Conservation (phyloP, 495 filamentous ascomycete species). For the Recurvomyces mirabilis region DNA sequence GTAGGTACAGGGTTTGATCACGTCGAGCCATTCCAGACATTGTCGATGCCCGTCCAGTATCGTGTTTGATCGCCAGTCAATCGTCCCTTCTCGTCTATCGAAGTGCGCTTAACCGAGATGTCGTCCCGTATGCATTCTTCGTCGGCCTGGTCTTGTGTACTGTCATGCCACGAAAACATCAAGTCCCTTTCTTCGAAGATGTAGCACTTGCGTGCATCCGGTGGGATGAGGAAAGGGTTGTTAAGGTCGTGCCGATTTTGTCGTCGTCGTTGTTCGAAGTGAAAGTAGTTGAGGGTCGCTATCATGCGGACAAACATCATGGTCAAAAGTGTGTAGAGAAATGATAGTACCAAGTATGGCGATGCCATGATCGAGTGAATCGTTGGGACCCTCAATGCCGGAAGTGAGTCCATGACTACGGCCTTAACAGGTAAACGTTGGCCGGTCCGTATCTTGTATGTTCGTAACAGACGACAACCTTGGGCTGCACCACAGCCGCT, state of each 20-base stretch:
- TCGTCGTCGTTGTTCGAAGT: slow-evolving; percentile 1
- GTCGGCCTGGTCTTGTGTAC: neutral
- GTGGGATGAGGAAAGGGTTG: slow-evolving; percentile 5
- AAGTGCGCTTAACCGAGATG: slow-evolving; percentile 4
- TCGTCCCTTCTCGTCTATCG: slow-evolving; percentile 10
- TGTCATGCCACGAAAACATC: slow-evolving; percentile 18
- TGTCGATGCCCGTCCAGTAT: slow-evolving; percentile 17
- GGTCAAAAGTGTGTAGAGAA: slow-evolving; percentile 4
- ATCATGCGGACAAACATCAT: slow-evolving; percentile 5
- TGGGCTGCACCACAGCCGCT: slow-evolving; percentile 8
- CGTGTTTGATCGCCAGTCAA: slow-evolving; percentile 17
- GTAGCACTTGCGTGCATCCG: slow-evolving; percentile 10
- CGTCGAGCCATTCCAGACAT: slow-evolving; percentile 17
- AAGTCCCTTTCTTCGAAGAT: slow-evolving; percentile 13
- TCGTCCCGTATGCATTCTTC: slow-evolving; percentile 5
- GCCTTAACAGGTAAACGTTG: slow-evolving; percentile 3
- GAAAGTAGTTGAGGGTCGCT: slow-evolving; percentile 6
- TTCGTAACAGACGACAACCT: slow-evolving; percentile 8
- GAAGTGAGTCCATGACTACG: slow-evolving; percentile 11
- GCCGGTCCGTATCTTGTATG: slow-evolving; percentile 5
- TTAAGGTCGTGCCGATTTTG: slow-evolving; percentile 13
- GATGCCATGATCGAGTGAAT: neutral
- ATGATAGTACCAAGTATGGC: slow-evolving; percentile 1
- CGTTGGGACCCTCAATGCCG: neutral
- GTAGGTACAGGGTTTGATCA: too few relatives aligned